Evolutionary conservation across 1,284 basidiomycete species (phyloP).

Genomic region (Rhodotorula sp.): DNA sequence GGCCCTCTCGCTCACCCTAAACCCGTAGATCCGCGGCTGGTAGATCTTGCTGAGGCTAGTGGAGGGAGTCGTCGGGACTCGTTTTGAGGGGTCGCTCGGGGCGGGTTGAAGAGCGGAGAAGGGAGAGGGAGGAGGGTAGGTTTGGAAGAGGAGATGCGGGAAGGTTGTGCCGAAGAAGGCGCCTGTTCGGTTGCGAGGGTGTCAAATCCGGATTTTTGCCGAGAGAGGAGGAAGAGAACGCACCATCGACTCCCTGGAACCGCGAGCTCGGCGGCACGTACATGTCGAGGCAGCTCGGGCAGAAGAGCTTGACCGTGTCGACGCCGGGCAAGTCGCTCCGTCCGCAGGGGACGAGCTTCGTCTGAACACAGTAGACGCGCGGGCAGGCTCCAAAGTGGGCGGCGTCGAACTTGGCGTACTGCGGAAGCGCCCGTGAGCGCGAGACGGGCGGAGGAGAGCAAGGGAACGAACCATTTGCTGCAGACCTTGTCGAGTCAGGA

Average conservation of each 20-base stretch:
- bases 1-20: constrained; percentile 58
- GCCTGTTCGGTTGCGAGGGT: constrained; percentile 55
- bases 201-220: neutral
- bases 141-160: constrained; percentile 95
- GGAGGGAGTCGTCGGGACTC: constrained; percentile 36
- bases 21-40: constrained; percentile 85
- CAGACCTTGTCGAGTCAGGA: constrained; percentile 88
- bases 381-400: constrained; percentile 94
- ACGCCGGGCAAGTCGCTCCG: constrained; percentile 94
- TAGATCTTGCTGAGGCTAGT: constrained; percentile 80
- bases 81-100: constrained; percentile 5
- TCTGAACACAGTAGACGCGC: constrained; percentile 86
- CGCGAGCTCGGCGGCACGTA: constrained; percentile 93
- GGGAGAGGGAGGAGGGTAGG: constrained; percentile 57
- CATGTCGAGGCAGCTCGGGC: constrained; percentile 97
- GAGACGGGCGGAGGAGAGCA: neutral
- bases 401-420: constrained; percentile 95
- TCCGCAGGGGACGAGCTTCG: constrained; percentile 91
- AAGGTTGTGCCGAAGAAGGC: constrained; percentile 99
- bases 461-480: constrained; percentile 78
- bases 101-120: constrained; percentile 23
- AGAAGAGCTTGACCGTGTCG: constrained; percentile 97
- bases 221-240: constrained; percentile 53
- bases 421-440: constrained; percentile 11
- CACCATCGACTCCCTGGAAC: constrained; percentile 94